Evolutionary conservation across 2,329 filamentous ascomycete species (phyloP), one percentile per base, ranked within the genome.

Genomic region (Emmonsia crescens): DNA sequence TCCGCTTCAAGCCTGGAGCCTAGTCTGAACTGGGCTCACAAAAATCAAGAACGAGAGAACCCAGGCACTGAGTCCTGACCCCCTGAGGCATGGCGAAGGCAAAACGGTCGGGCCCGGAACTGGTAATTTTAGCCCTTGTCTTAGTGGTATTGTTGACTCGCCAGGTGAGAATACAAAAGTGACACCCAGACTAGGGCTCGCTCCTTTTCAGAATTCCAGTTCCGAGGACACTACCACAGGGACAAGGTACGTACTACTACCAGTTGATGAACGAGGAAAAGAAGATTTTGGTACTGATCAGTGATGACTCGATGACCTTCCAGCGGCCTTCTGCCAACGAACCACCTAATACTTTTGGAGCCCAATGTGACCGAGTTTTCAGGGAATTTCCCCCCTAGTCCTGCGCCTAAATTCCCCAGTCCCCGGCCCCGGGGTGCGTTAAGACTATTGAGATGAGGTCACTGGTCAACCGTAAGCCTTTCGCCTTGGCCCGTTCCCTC

Each of bases 361-460:
- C 5, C 46, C 46, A 27, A 49, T 49, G 10, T 21, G 46, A 16
- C 46, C 21, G 12, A 14, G 46, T 24, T 33, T 33, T 3, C 29
- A 16, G 5, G 27, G 19, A 33, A 31, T n/a, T 33, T 31, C 33
- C 12, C 12, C 19, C 3, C 36, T 40, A 27, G n/a, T 1, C 12
- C 36, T 57, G 54, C 31, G 4, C 33, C 54, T 57, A 57, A 57
- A 57, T 38, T 57, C 54, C 54, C 54, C 54, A 57, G 33, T 57
- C 54, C 54, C 33, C 36, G 54, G 54, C 36, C 54, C 54, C 33
- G 54, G 54, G 42, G 54, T 6, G 27, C 21, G 9, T 16, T 27
- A 57, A 56, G 27, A 24, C 21, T 1, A 5, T 52, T 52, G 19
- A 52, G 27, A 33, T 2, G 27, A 19, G 27, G 9, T 4, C 16